These are phyloP conservation scores for Luffa acutangula DNA, from an alignment of 306 rosid genomes.

Conservation along the genomic window DNA sequence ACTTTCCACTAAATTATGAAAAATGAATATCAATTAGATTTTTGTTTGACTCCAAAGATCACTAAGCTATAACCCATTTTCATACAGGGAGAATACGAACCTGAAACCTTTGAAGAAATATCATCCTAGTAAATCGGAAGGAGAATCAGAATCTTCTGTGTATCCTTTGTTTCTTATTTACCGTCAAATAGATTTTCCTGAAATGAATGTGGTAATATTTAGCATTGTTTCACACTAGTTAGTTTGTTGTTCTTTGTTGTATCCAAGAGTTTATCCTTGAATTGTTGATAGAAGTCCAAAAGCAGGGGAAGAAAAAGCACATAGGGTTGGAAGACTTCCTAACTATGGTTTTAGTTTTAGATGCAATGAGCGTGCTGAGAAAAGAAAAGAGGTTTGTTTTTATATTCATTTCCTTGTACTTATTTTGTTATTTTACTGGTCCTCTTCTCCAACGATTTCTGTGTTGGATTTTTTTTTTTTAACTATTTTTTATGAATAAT, in stretches of 20 bases:
- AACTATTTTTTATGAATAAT: constrained; percentile 13
- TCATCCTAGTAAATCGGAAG: constrained; percentile 33
- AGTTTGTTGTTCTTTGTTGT: neutral
- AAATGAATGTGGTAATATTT: neutral
- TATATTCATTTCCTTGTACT: neutral
- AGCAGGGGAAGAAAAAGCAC: constrained; percentile 52
- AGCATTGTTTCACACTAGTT: neutral
- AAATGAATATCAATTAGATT: neutral
- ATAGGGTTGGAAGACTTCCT: constrained; percentile 58
- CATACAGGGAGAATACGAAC: constrained; percentile 56
- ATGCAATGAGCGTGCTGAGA: constrained; percentile 94
- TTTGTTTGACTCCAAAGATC: constrained; percentile 9
- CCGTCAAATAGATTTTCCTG: neutral
- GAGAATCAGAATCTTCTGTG: constrained; percentile 50
- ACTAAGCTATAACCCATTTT: constrained; percentile 14
- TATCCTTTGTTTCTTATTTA: constrained; percentile 45
- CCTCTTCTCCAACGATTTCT: constrained; percentile 12
- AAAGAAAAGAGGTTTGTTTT: constrained; percentile 65
- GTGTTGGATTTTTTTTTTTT: neutral
- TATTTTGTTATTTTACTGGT: neutral
- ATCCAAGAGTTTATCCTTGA: constrained; percentile 33
- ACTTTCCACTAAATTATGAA: neutral
- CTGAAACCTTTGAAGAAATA: constrained; percentile 36
- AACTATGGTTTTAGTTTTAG: constrained; percentile 87
- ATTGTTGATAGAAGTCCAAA: constrained; percentile 39